Base-by-base conservation (phyloP, 2,329 filamentous ascomycete species). In the Colletotrichum cuscutae region DNA sequence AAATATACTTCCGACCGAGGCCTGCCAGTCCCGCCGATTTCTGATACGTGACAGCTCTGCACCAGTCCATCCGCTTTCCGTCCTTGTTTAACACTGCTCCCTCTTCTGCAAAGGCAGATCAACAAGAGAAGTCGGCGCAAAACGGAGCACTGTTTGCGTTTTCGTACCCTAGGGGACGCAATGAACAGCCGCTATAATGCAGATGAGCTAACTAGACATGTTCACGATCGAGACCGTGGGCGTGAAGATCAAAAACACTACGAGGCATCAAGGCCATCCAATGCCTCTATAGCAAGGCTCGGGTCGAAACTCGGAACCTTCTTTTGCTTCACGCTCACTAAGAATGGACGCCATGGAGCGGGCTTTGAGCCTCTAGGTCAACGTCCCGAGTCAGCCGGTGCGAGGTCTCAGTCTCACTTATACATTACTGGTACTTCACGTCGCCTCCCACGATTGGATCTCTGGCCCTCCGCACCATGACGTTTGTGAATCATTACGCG, bases 11-110 rank as follows among this genome's bases (percentile, higher is more conserved):
- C 61, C 54, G 12, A 54, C 54, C 61, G 61, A 65, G 52, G 59
- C 60, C 67, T 62, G 30, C 24, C 53, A 70, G 53, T n/a, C 57
- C 52, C 37, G 49, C 53, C 30, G 57, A 32, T 37, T 71, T 54
- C 57, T 57, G 68, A 68, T 52, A 52, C 57, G 28, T 60, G 67
- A 70, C 67, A 70, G 30, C n/a, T 59, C 12, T 60, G 54, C 52
- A 59, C 67, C 61, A 53, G 30, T 54, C 54, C 37, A 13, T 26
- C 67, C 7, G 57, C 37, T 59, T 53, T 57, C 22, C 52, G 52
- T 64, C 35, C 32, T 52, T 26, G 42, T 64, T 68, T 35, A 52
- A n/a, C 28, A 11, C 32, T 42, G 37, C 19, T 57, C 11, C 3
- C 19, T 19, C 32, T n/a, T 19, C 19, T 7, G 42, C 15, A 22